Percentiles rank a stretch among this genome's conserved stretches.
phyloP scores from a whole-genome alignment of 73 alveolate genomes.

The Loxodes magnus region DNA sequence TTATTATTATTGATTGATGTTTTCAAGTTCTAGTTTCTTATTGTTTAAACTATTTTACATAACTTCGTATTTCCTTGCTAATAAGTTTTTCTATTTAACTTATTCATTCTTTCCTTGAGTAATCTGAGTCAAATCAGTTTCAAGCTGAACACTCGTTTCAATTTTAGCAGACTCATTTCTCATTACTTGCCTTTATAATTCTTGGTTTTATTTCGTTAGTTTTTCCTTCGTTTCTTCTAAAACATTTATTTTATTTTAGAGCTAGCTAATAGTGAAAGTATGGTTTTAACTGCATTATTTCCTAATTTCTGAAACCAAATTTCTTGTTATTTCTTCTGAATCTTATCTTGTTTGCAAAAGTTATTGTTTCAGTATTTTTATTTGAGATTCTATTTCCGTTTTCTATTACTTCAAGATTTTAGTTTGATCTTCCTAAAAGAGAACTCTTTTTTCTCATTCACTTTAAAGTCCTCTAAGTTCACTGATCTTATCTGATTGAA shows the following conservation, averaged over 20 bases:
- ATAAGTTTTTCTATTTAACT: too few species aligned
- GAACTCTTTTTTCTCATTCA: too few species aligned
- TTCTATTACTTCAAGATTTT: too few species aligned
- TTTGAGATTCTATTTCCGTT: neutral
- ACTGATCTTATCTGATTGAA: conserved; percentile 12
- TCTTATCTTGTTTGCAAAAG: neutral
- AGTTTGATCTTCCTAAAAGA: too few species aligned
- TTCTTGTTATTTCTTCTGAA: neutral
- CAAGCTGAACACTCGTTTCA: too few species aligned
- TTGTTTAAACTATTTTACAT: too few species aligned
- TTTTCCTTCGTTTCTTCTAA: neutral
- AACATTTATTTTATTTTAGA: neutral
- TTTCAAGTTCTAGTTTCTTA: too few species aligned
- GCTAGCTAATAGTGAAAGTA: neutral
- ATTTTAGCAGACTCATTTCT: too few species aligned
- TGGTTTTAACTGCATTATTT: neutral
- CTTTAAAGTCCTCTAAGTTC: neutral
- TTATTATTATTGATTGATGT: too few species aligned
- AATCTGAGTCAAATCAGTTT: too few species aligned
- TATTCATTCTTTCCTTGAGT: too few species aligned
- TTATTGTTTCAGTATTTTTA: neutral
- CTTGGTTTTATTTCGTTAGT: neutral
- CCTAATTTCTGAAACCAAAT: neutral
- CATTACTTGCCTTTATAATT: neutral
- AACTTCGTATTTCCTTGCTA: too few species aligned